These are phyloP conservation scores for Arabidopsis hybrid DNA, from an alignment of 441 rosid species.

Conservation along the genomic window DNA sequence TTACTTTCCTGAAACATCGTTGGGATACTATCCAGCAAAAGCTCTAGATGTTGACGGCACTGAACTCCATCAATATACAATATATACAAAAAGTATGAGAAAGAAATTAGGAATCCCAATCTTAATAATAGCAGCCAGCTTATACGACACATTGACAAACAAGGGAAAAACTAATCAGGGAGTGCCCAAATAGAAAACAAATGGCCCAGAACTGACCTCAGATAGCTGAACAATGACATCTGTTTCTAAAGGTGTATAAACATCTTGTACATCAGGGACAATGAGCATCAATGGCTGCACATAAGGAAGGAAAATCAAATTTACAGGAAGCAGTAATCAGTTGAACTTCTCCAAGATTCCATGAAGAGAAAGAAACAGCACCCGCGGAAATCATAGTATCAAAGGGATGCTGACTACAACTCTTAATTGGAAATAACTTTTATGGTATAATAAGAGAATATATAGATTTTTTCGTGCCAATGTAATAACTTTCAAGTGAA, in stretches of 20 bases:
- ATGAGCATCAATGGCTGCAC: conserved; percentile 91
- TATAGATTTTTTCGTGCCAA: background rate
- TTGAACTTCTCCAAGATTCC: conserved; percentile 14
- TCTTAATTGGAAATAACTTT: conserved; percentile 14
- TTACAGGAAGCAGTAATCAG: conserved; percentile 36
- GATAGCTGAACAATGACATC: conserved; percentile 84
- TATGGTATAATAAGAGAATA: conserved; percentile 7
- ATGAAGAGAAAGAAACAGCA: conserved; percentile 21
- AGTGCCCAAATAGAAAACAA: conserved; percentile 19
- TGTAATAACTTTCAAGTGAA: conserved; percentile 17
- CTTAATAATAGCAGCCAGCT: conserved; percentile 33
- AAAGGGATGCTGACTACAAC: conserved; percentile 8
- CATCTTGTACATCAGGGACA: conserved; percentile 88
- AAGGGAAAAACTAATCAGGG: conserved; percentile 1
- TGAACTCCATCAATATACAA: conserved; percentile 42
- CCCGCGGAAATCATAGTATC: conserved; percentile 6
- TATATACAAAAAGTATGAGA: conserved; percentile 19
- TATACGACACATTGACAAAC: conserved; percentile 9
- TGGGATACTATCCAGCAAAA: conserved; percentile 94
- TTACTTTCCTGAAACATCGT: conserved; percentile 84
- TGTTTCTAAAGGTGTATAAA: conserved; percentile 82
- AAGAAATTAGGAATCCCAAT: conserved; percentile 22
- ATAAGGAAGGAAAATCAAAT: conserved; percentile 34
- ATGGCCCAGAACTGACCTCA: conserved; percentile 64
- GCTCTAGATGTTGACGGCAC: conserved; percentile 98